Conservation (phyloP, 2,329 filamentous ascomycete species). For the Aspergillus ochraceoroseus region DNA sequence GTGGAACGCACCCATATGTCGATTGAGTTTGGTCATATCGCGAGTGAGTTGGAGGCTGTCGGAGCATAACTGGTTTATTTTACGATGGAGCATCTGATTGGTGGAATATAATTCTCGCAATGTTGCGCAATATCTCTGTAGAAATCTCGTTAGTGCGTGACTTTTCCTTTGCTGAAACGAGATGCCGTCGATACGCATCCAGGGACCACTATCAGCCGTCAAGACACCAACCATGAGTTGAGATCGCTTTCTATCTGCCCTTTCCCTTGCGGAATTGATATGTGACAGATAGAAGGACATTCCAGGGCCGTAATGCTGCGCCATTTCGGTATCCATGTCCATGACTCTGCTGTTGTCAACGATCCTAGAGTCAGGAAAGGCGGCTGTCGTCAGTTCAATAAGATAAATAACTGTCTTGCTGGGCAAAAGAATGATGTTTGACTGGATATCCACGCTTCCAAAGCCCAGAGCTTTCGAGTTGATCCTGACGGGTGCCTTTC, state of each 20-base stretch:
- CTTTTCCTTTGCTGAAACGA: no score
- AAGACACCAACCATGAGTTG: conserved; percentile 16
- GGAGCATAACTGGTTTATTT: conserved; percentile 22
- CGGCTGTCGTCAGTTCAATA: conserved; percentile 5
- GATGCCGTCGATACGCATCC: no score
- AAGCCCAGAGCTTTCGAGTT: no score
- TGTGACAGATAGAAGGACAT: conserved; percentile 23
- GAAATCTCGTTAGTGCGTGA: not conserved
- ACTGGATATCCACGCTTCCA: no score
- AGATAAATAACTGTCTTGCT: conserved; percentile 14
- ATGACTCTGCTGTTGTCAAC: no score
- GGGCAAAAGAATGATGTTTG: conserved; percentile 18
- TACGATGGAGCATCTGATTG: conserved; percentile 28
- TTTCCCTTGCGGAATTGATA: conserved; percentile 1
- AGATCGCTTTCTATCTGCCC: conserved; percentile 1
- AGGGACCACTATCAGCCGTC: not conserved
- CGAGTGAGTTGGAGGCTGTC: conserved; percentile 22
- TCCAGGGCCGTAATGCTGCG: conserved; percentile 19
- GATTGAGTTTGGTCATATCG: conserved; percentile 27
- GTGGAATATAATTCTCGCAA: conserved; percentile 22
- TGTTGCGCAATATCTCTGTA: conserved; percentile 20
- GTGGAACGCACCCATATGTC: conserved; percentile 25
- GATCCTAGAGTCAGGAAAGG: no score
- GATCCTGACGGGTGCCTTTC: no score
- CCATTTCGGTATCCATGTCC: conserved; percentile 19